Evolutionary conservation across 805 yeast species (phyloP).

Genomic region (Phaffomyces thermotolerans): DNA sequence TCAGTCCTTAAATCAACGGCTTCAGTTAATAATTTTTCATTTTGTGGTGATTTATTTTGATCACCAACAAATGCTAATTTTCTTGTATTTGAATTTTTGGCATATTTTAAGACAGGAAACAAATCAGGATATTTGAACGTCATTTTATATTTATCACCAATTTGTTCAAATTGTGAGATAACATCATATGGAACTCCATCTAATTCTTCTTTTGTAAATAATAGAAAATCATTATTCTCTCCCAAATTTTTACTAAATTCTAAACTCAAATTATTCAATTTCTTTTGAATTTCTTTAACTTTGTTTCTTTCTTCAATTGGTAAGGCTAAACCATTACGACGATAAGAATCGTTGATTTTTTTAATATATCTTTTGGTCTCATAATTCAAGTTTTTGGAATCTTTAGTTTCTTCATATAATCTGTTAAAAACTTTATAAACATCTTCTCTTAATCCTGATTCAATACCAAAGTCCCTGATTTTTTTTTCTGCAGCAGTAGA

Average conservation of each 20-base stretch:
- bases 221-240: slow-evolving; percentile 56
- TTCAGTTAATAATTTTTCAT: slow-evolving; percentile 51
- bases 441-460: slow-evolving; percentile 58
- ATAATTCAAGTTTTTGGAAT: slow-evolving; percentile 30
- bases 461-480: slow-evolving; percentile 52
- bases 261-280: slow-evolving; percentile 48
- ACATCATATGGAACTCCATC: slow-evolving; percentile 68
- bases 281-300: slow-evolving; percentile 51
- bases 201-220: slow-evolving; percentile 58
- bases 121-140: slow-evolving; percentile 79
- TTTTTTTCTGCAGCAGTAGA: slow-evolving; percentile 55
- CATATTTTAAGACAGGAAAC: slow-evolving; percentile 70
- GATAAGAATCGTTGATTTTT: slow-evolving; percentile 49
- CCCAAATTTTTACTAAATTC: slow-evolving; percentile 60
- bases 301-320: slow-evolving; percentile 46
- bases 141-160: slow-evolving; percentile 42
- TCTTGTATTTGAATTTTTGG: slow-evolving; percentile 57
- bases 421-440: slow-evolving; percentile 52
- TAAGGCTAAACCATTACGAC: slow-evolving; percentile 64
- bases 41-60: slow-evolving; percentile 59
- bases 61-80: slow-evolving; percentile 57
- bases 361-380: slow-evolving; percentile 53
- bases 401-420: slow-evolving; percentile 36
- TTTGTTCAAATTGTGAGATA: slow-evolving; percentile 47
- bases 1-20: slow-evolving; percentile 57